phyloP scores from a whole-genome alignment of 140 eudicot species.

The Senecio squalidus region DNA sequence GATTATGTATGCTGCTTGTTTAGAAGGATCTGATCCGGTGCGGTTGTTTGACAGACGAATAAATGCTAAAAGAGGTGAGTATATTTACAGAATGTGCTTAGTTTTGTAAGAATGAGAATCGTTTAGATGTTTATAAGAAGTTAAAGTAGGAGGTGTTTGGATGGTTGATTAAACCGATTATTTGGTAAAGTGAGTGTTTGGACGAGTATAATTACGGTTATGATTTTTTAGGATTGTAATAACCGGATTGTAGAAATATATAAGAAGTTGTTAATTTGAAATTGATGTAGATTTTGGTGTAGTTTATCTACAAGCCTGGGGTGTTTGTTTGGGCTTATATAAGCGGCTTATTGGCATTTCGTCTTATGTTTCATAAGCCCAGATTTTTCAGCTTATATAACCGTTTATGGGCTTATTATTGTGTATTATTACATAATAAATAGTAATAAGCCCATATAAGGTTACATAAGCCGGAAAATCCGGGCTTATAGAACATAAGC shows the following conservation, averaged over 20 bases:
- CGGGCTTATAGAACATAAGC: too few relatives aligned
- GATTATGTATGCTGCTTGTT: constrained; percentile 75
- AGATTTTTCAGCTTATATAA: too few relatives aligned
- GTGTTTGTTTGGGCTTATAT: too few relatives aligned
- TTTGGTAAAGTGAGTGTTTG: neutral
- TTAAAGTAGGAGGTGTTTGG: neutral
- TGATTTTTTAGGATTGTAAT: neutral
- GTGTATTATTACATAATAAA: too few relatives aligned
- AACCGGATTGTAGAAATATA: too few relatives aligned
- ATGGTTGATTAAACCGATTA: neutral
- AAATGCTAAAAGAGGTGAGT: constrained; percentile 66
- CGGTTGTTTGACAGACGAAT: constrained; percentile 81
- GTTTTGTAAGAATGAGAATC: neutral
- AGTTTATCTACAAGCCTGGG: too few relatives aligned
- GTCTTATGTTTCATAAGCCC: too few relatives aligned
- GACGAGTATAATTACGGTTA: neutral
- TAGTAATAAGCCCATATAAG: too few relatives aligned
- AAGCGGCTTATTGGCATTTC: too few relatives aligned
- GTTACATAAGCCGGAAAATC: too few relatives aligned
- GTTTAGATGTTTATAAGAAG: neutral
- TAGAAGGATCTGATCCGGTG: constrained; percentile 89
- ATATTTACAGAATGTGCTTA: neutral
- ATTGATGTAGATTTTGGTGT: neutral
- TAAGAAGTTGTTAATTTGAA: neutral
- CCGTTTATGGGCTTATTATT: too few relatives aligned